A percentile compares a stretch with the other conserved stretches of the same genome.
Evolutionary conservation across 78 protist species (phyloP).

Genomic region (Tieghemostelium lacteum): DNA sequence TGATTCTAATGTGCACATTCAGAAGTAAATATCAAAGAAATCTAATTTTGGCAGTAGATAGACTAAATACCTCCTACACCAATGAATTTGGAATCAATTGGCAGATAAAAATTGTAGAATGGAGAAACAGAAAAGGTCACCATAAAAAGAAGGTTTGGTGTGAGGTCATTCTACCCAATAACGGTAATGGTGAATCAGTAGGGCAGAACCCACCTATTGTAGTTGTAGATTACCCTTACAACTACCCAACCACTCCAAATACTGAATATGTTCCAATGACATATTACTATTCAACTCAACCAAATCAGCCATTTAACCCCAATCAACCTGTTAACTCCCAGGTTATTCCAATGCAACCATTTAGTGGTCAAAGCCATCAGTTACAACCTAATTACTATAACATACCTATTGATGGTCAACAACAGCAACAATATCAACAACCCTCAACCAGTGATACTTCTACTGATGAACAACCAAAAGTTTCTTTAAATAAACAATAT

Average conservation of each 20-base stretch:
- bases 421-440: too few species aligned
- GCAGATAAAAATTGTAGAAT: conserved; percentile 57
- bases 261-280: conserved; percentile 69
- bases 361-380: neutral
- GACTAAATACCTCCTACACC: conserved; percentile 13
- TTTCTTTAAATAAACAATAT: too few species aligned
- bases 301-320: too few species aligned
- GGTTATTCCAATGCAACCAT: conserved; percentile 1
- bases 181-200: conserved; percentile 2
- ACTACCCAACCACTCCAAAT: neutral
- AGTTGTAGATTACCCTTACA: neutral
- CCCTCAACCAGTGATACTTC: too few species aligned
- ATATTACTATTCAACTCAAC: conserved; percentile 28
- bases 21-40: conserved; percentile 49
- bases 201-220: conserved; percentile 5
- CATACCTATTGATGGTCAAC: conserved; percentile 19
- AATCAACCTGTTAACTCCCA: too few species aligned
- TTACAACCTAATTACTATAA: neutral
- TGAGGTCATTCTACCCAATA: conserved; percentile 38
- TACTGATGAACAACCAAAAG: too few species aligned
- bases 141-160: conserved; percentile 65
- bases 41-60: conserved; percentile 33
- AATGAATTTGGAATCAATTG: conserved; percentile 36
- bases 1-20: conserved; percentile 30
- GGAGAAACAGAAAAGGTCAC: conserved; percentile 39